These are phyloP conservation scores for Coemansia erecta DNA, from an alignment of 192 early-diverging fungal species.

Conservation along the genomic window DNA sequence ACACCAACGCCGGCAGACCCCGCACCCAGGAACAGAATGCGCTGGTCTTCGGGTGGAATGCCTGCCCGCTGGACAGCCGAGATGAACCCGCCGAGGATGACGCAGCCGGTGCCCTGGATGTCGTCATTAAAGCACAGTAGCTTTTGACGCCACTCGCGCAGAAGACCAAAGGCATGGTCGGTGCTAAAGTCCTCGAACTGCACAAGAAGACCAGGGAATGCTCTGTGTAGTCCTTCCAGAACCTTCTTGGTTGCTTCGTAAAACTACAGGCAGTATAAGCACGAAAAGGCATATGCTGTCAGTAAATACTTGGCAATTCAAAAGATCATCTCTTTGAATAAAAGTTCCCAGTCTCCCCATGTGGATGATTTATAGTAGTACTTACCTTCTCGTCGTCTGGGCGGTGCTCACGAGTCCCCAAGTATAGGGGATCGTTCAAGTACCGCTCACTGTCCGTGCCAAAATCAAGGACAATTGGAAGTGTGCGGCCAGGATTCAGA, in stretches of 20 bases:
- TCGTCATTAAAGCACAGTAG: slow-evolving; percentile 91
- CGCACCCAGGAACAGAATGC: slow-evolving; percentile 90
- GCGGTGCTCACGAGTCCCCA: slow-evolving; percentile 67
- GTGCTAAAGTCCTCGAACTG: slow-evolving; percentile 97
- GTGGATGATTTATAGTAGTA: slow-evolving; percentile 3
- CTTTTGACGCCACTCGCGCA: slow-evolving; percentile 75
- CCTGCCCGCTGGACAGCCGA: slow-evolving; percentile 75
- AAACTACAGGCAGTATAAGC: slow-evolving; percentile 42
- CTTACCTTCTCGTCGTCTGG: slow-evolving; percentile 54
- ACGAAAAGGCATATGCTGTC: too few species aligned
- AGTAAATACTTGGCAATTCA: too few species aligned
- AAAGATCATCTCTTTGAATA: too few species aligned
- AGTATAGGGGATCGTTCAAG: slow-evolving; percentile 80
- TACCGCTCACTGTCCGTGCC: slow-evolving; percentile 82
- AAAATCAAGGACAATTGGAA: slow-evolving; percentile 88
- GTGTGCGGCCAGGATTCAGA: slow-evolving; percentile 74
- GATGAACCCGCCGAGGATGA: slow-evolving; percentile 92
- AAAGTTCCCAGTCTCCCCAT: too few species aligned
- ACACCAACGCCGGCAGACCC: slow-evolving; percentile 95
- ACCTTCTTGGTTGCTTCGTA: slow-evolving; percentile 74
- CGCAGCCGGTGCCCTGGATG: slow-evolving; percentile 71
- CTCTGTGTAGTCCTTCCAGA: slow-evolving; percentile 62
- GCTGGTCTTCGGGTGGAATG: slow-evolving; percentile 72
- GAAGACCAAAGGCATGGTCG: slow-evolving; percentile 84
- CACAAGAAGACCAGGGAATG: slow-evolving; percentile 80